Percentiles rank a stretch among this genome's conserved stretches.
phyloP scores from a whole-genome alignment of 202 grass and related monocot genomes.

The Alloteropsis angusta region DNA sequence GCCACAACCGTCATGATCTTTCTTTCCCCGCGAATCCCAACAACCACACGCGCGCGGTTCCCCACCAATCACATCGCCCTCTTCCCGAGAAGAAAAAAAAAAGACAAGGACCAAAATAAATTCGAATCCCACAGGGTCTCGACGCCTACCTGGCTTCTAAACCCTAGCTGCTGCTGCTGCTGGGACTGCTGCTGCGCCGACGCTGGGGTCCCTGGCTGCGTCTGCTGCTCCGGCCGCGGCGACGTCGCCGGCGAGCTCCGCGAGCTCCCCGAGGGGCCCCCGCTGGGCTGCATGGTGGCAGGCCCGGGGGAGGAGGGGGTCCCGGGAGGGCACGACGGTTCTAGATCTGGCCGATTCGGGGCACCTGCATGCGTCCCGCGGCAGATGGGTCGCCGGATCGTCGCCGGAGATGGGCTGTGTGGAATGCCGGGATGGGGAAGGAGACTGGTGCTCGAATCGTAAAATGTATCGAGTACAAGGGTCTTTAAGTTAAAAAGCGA shows the following conservation, averaged over 20 bases:
- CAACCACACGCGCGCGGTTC: conserved; percentile 18
- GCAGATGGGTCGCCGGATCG: conserved; percentile 31
- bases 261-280: conserved; percentile 29
- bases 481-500: background rate
- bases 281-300: conserved; percentile 35
- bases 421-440: background rate
- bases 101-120: conserved; percentile 9
- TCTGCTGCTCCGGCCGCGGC: conserved; percentile 34
- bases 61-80: conserved; percentile 33
- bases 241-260: conserved; percentile 48
- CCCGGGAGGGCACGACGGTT: background rate
- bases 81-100: background rate
- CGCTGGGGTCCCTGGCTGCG: background rate
- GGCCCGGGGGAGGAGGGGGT: background rate
- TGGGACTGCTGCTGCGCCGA: background rate
- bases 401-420: background rate
- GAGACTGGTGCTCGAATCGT: background rate
- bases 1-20: background rate
- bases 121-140: conserved; percentile 8
- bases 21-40: conserved; percentile 43
- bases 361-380: conserved; percentile 5
- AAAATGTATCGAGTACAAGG: background rate
- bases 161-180: conserved; percentile 39
- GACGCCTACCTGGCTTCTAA: conserved; percentile 40
- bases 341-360: conserved; percentile 41